A percentile compares a stretch with the other conserved stretches of the same genome.
Conservation (phyloP, 2,329 filamentous ascomycete species). For the Penicillium palitans region DNA sequence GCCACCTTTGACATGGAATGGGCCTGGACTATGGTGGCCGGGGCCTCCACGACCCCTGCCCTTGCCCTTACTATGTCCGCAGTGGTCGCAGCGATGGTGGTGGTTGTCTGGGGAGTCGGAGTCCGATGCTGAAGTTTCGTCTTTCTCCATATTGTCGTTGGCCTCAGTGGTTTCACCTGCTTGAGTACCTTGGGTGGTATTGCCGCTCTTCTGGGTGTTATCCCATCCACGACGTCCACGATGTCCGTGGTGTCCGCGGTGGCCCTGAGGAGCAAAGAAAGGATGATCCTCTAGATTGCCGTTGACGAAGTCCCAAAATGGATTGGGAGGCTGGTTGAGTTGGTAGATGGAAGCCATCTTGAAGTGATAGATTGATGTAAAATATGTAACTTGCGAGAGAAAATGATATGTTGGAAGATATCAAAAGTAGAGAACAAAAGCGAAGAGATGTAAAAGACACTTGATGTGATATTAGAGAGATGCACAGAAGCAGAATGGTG, state of each 20-base stretch:
- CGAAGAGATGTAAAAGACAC: constrained; percentile 3
- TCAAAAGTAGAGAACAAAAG: background rate
- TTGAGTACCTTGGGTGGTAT: constrained; percentile 22
- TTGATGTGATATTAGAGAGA: constrained; percentile 6
- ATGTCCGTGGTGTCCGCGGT: constrained; percentile 18
- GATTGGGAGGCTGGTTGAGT: constrained; percentile 52
- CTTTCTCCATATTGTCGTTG: constrained; percentile 9
- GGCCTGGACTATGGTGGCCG: constrained; percentile 9
- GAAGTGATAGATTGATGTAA: constrained; percentile 1
- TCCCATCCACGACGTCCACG: constrained; percentile 8
- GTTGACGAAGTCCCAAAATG: constrained; percentile 59
- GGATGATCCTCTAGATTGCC: constrained; percentile 51
- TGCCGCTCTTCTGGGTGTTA: constrained; percentile 35
- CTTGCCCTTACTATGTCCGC: constrained; percentile 25
- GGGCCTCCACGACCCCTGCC: constrained; percentile 7
- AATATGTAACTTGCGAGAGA: background rate
- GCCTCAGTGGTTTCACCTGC: constrained; percentile 3
- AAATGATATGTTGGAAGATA: background rate
- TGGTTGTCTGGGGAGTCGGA: constrained; percentile 20
- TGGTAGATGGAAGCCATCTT: constrained; percentile 57
- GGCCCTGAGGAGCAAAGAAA: constrained; percentile 42
- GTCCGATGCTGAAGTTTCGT: constrained; percentile 4
- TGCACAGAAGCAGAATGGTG: background rate
- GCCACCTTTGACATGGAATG: background rate
- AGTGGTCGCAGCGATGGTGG: constrained; percentile 7